Evolutionary conservation across 768 basidiomycete genomes (phyloP).

Genomic region (Panaeolus papilionaceus): DNA sequence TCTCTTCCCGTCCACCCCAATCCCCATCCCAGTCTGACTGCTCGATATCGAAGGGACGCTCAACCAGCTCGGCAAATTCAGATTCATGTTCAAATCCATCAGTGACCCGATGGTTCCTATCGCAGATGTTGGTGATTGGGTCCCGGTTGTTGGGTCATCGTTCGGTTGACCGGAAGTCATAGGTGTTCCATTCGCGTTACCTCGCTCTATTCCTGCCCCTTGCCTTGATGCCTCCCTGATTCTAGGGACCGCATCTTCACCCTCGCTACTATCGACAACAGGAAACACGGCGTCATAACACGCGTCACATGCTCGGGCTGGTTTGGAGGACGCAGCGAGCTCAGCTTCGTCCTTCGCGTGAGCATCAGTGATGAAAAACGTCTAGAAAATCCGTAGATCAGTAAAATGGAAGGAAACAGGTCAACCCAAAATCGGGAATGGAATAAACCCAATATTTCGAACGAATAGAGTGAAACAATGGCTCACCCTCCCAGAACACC

Average conservation of each 20-base stretch:
- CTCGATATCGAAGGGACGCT: constrained; percentile 2
- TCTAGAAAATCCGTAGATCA: constrained; percentile 48
- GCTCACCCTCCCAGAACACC: constrained; percentile 76
- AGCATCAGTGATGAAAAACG: constrained; percentile 79
- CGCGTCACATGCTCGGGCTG: constrained; percentile 83
- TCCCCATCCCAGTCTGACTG: not conserved
- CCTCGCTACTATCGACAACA: constrained; percentile 44
- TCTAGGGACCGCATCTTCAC: constrained; percentile 15
- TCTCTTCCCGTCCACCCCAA: not conserved
- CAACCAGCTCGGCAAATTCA: constrained; percentile 16
- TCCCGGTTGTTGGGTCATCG: not conserved
- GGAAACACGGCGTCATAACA: constrained; percentile 92
- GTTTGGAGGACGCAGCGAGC: constrained; percentile 41
- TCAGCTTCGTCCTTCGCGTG: constrained; percentile 44
- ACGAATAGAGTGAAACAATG: not conserved
- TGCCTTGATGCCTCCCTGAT: not conserved
- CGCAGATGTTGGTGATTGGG: constrained; percentile 4
- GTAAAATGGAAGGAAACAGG: constrained; percentile 6
- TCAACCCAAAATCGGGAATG: not conserved
- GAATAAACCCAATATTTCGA: constrained; percentile 27
- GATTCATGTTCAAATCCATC: constrained; percentile 6
- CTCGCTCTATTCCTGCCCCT: not conserved
- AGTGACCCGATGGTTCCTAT: constrained; percentile 12
- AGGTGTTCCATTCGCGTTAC: not conserved
- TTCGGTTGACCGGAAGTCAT: not conserved